Base-by-base conservation (phyloP, 306 rosid species). In the Quercus variabilis region DNA sequence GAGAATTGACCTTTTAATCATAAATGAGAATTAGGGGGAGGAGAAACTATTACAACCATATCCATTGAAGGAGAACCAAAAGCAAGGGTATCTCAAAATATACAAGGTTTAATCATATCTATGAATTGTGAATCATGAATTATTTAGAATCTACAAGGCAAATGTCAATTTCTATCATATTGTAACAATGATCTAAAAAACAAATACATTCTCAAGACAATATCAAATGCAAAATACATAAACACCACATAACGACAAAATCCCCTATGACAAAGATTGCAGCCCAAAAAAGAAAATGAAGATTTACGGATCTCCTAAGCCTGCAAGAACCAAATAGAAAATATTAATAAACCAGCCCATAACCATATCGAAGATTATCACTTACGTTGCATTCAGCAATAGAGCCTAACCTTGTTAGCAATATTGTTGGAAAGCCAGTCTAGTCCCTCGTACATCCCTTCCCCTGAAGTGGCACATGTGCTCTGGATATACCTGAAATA, bases 401-500 rank as follows among this genome's bases (percentile, higher is more conserved):
- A n/a, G 33, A 33, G 20, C 52, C 6, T 64, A 80, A 65, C 90
- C 88, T 78, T 88, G 80, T 78, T 88, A 73, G 87, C 85, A 55
- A 88, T 84, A 33, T 88, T 88, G 86, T 84, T 88, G 76, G 88
- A 84, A 75, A 88, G 92, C 90, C 88, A 84, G 51, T 88, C 88
- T 33, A 88, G 77, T 31, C 88, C 92, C 80, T 88, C 88, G 3
- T 84, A 88, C 31, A 86, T 87, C 73, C 92, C 87, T 82, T 88
- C 88, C 28, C 89, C 88, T 43, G 88, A 88, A 57, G 86, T 85
- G 84, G 89, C 89, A 76, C 91, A 86, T 3, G 88, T 83, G 81
- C 88, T 88, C 79, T 88, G 85, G 73, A 84, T 86, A 59, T 89
- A 83, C 85, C 83, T 80, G 83, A 43, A 38, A 33, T 9, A 49